Percentiles rank a stretch among this genome's conserved stretches.
Conservation (phyloP, 2,329 filamentous ascomycete genomes). For the Aspergillus neotritici region DNA sequence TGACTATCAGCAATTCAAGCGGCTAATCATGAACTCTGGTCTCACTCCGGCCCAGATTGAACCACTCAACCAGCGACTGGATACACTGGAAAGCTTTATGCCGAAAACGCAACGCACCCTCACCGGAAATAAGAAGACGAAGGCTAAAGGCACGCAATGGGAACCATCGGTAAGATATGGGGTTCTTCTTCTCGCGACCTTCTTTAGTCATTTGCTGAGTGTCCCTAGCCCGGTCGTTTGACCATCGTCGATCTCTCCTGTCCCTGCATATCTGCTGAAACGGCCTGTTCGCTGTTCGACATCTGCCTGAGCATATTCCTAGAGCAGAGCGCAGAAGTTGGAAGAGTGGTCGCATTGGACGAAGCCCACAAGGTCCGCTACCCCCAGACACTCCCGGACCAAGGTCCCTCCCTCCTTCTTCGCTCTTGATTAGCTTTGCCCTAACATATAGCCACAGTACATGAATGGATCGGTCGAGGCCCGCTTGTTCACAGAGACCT, state of each 20-base stretch:
- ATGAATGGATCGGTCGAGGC: conserved; percentile 14
- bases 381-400: no score
- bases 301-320: conserved; percentile 19
- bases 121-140: neutral
- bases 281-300: conserved; percentile 18
- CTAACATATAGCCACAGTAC: conserved; percentile 7
- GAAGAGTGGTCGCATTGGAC: conserved; percentile 16
- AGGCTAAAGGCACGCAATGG: conserved; percentile 6
- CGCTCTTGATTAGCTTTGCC: neutral
- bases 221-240: conserved; percentile 6
- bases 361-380: conserved; percentile 20
- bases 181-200: no score
- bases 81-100: conserved; percentile 20
- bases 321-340: conserved; percentile 9
- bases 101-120: neutral
- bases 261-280: conserved; percentile 16
- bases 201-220: no score
- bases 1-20: conserved; percentile 48
- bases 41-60: conserved; percentile 11
- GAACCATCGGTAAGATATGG: conserved; percentile 6
- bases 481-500: conserved; percentile 48
- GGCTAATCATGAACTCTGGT: neutral
- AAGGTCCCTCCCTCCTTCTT: neutral
- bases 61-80: conserved; percentile 16
- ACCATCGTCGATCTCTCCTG: conserved; percentile 20